phyloP scores from a whole-genome alignment of 2,329 filamentous ascomycete species.

The Mariannaea sp. region DNA sequence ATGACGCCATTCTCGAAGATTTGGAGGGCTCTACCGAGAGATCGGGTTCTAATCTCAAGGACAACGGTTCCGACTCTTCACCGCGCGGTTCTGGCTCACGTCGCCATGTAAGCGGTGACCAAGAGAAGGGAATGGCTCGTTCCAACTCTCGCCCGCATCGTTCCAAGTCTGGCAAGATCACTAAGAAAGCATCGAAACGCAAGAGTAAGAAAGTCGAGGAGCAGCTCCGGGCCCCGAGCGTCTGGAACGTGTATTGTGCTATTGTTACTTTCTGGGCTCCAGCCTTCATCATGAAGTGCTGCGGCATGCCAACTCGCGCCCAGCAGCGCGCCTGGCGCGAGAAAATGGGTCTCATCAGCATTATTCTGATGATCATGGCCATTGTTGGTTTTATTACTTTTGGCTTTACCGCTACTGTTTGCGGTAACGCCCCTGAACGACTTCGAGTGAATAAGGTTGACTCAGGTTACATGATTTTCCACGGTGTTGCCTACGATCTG shows the following conservation, averaged over 20 bases:
- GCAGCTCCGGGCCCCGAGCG: constrained; percentile 75
- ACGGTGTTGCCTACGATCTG: constrained; percentile 88
- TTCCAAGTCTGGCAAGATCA: constrained; percentile 64
- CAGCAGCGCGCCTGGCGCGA: constrained; percentile 95
- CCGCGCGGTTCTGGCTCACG: constrained; percentile 41
- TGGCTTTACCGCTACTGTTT: constrained; percentile 90
- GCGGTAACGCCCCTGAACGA: constrained; percentile 71
- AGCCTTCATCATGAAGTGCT: constrained; percentile 80
- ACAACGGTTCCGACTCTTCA: constrained; percentile 53
- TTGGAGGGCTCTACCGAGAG: constrained; percentile 67
- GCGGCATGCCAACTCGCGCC: constrained; percentile 81
- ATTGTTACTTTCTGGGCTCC: constrained; percentile 95
- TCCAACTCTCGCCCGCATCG: constrained; percentile 45
- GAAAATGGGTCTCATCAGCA: constrained; percentile 95
- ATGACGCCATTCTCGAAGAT: constrained; percentile 85
- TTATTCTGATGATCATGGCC: constrained; percentile 85
- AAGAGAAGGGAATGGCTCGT: constrained; percentile 41
- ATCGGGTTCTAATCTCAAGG: constrained; percentile 53
- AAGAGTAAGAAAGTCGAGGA: constrained; percentile 61
- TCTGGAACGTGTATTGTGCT: constrained; percentile 96
- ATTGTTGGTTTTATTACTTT: constrained; percentile 96
- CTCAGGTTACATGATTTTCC: constrained; percentile 90
- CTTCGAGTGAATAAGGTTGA: constrained; percentile 83
- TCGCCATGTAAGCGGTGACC: constrained; percentile 40
- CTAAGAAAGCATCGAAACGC: constrained; percentile 57